Base-by-base conservation (phyloP, 2,329 filamentous ascomycete genomes). In the Bipolaris sorokiniana region DNA sequence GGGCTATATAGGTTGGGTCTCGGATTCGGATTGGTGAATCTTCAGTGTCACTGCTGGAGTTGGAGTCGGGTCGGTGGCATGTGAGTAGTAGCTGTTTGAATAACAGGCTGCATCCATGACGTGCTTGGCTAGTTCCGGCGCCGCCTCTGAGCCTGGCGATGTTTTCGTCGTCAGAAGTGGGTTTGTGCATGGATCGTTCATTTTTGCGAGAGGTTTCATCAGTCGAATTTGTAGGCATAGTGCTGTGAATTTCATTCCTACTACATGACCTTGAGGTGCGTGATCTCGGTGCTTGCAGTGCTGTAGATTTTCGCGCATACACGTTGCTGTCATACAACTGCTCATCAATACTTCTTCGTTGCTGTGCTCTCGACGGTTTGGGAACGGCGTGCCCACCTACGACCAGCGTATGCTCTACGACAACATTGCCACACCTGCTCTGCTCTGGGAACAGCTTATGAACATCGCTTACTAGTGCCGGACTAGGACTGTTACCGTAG, bases 131-230 rank as follows among this genome's bases (percentile, higher is more conserved):
- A 2, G 31, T 34, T n/a, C 38, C 37, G 15, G 18, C 47, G 1
- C 63, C 65, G 31, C 65, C 64, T 49, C 64, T 58, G 15, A 63
- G 16, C 34, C 54, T 47, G 13, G 54, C 46, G 11, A 23, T 16
- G 4, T 3, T 23, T 26, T 36, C 42, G 4, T 40, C 18, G 11
- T 2, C 40, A 9, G 23, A 23, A 7, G 56, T 56, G 2, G 58
- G 58, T 28, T 59, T 48, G 2, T 62, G 38, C 26, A 59, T 59
- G 10, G 58, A 18, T 16, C 41, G 34, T 23, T n/a, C 40, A 6
- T 51, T 58, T 9, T 48, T 52, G 11, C 59, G 37, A 2, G 7
- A 38, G 2, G 20, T 22, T 2, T 44, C 22, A 10, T 10, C 11
- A 16, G 7, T n/a, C 10, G 23, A 22, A n/a, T 10, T 9, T n/a